A percentile compares a stretch with the other conserved stretches of the same genome.
Conservation (phyloP, 495 filamentous ascomycete genomes). For the Podospora pseudocomata region DNA sequence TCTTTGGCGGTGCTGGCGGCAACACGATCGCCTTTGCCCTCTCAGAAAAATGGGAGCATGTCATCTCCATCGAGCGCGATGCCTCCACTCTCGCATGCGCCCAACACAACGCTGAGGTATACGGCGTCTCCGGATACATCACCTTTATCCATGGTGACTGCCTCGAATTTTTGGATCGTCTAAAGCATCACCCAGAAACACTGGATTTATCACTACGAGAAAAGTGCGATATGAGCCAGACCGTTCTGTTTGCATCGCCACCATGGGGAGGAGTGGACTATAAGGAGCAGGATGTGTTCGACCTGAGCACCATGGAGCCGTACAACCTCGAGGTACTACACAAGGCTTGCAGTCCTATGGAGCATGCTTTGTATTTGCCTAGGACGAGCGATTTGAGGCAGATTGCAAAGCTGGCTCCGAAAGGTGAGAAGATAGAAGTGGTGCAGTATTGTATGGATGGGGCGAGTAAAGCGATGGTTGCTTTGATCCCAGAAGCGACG, state of each 20-base stretch:
- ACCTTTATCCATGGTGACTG: conserved; percentile 81
- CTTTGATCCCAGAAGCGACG: conserved; percentile 42
- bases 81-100: conserved; percentile 74
- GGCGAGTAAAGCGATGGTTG: conserved; percentile 73
- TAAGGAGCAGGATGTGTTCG: conserved; percentile 69
- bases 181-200: conserved; percentile 24
- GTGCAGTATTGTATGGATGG: conserved; percentile 90
- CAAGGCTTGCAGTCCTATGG: conserved; percentile 51
- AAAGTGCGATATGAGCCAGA: conserved; percentile 28
- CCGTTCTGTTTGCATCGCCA: conserved; percentile 82
- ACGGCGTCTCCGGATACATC: conserved; percentile 72
- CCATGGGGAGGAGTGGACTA: conserved; percentile 95
- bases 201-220: conserved; percentile 37
- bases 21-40: conserved; percentile 93
- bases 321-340: conserved; percentile 67
- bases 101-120: conserved; percentile 85
- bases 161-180: conserved; percentile 51
- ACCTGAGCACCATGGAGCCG: conserved; percentile 82
- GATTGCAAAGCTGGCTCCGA: conserved; percentile 58
- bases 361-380: conserved; percentile 75
- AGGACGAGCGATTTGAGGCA: conserved; percentile 83
- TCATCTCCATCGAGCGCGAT: conserved; percentile 87
- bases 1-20: conserved; percentile 87
- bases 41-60: conserved; percentile 66
- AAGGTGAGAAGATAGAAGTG: conserved; percentile 54